Percentiles rank a stretch among this genome's conserved stretches.
Conservation (phyloP, 1,284 basidiomycete genomes). For the Boletus mariae region DNA sequence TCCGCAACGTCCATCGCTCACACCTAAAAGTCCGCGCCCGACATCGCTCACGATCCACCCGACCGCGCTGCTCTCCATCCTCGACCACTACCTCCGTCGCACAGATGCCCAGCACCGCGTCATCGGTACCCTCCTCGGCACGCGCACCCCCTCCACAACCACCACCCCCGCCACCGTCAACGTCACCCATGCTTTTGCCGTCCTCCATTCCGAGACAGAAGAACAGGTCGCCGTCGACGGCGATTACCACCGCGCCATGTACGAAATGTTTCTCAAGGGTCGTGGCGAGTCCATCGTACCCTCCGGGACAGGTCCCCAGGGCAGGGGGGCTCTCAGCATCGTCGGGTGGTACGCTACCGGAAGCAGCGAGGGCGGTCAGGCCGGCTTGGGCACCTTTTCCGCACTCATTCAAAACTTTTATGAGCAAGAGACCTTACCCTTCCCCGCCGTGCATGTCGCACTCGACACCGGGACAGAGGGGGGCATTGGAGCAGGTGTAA, state of each 20-base stretch:
- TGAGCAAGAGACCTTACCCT: conserved; percentile 84
- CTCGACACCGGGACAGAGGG: conserved; percentile 82
- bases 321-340: conserved; percentile 58
- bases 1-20: conserved; percentile 11
- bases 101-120: conserved; percentile 83
- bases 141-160: conserved; percentile 59
- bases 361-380: conserved; percentile 33
- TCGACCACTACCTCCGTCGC: conserved; percentile 95
- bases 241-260: conserved; percentile 94
- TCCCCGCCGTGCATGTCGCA: conserved; percentile 90
- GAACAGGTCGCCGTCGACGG: conserved; percentile 94
- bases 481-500: conserved; percentile 75
- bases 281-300: conserved; percentile 52
- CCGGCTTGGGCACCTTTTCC: conserved; percentile 91
- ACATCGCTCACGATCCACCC: conserved; percentile 83
- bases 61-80: conserved; percentile 91
- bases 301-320: conserved; percentile 18
- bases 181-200: conserved; percentile 82
- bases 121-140: conserved; percentile 93
- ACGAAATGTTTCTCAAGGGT: conserved; percentile 84
- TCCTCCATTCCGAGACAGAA: conserved; percentile 87
- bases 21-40: conserved; percentile 55
- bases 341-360: conserved; percentile 75
- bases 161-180: conserved; percentile 44
- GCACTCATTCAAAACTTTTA: conserved; percentile 99